phyloP scores from a whole-genome alignment of 371 early-diverging fungal genomes.

The Zychaea mexicana region DNA sequence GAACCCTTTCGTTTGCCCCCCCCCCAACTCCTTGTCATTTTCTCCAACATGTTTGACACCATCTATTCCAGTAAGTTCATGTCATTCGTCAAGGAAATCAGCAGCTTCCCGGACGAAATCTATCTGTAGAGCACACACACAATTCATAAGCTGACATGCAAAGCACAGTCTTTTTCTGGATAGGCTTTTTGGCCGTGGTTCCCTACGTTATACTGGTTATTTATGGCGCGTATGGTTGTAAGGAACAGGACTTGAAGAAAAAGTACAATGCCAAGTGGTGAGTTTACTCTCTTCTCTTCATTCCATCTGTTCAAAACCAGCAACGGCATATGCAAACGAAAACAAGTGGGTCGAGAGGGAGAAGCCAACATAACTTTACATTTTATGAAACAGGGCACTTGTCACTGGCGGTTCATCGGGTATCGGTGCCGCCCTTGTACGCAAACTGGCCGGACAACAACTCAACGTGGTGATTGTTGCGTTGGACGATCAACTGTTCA shows the following conservation, averaged over 20 bases:
- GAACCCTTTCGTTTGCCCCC: not conserved
- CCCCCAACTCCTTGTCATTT: not conserved
- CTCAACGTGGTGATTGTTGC: conserved; percentile 65
- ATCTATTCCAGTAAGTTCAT: not conserved
- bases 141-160: too few species aligned
- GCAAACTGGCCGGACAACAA: conserved; percentile 55
- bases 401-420: conserved; percentile 68
- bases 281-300: conserved; percentile 4
- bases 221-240: conserved; percentile 52
- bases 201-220: conserved; percentile 47
- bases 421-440: conserved; percentile 62
- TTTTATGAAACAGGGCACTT: conserved; percentile 33
- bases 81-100: not conserved
- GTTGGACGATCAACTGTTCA: conserved; percentile 49
- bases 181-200: conserved; percentile 46
- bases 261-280: conserved; percentile 67
- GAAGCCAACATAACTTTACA: not conserved
- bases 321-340: too few species aligned
- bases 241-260: conserved; percentile 58
- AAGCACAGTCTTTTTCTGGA: conserved; percentile 49
- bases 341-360: too few species aligned
- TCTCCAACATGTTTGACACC: not conserved
- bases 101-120: too few species aligned
- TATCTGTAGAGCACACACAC: too few species aligned
- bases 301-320: too few species aligned